Conservation (phyloP, 768 basidiomycete genomes). For the Rhizopogon roseolus region DNA sequence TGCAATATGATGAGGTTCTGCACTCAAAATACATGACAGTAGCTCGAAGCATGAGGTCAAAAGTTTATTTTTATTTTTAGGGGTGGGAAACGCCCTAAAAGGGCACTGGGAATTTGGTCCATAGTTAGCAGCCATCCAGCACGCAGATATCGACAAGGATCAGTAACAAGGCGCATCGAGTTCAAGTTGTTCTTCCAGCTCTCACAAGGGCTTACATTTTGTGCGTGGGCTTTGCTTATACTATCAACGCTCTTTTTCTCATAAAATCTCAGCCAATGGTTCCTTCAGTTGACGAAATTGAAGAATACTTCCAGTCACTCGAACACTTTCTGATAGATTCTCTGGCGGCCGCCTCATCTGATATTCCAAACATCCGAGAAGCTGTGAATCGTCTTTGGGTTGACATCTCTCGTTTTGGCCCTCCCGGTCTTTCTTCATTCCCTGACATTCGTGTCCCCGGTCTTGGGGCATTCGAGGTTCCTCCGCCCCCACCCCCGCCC, state of each 20-base stretch:
- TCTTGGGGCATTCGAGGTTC: conserved; percentile 70
- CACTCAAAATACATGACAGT: too few relatives aligned
- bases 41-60: background rate
- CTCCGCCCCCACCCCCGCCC: conserved; percentile 56
- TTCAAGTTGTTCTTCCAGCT: background rate
- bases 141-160: conserved; percentile 5
- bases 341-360: conserved; percentile 49
- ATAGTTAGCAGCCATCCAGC: background rate
- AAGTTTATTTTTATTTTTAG: background rate
- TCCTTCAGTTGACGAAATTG: conserved; percentile 58
- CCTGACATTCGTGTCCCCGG: conserved; percentile 56
- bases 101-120: background rate
- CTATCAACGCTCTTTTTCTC: background rate
- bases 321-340: conserved; percentile 60
- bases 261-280: conserved; percentile 13
- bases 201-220: background rate
- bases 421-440: conserved; percentile 37
- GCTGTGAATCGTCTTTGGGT: conserved; percentile 66
- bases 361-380: conserved; percentile 61
- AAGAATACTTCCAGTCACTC: conserved; percentile 62
- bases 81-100: background rate
- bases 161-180: background rate
- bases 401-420: conserved; percentile 80
- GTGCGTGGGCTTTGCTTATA: background rate
- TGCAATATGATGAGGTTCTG: too few relatives aligned